Conservation (phyloP, 108 stramenopile species). For the Asterionellopsis glacialis region DNA sequence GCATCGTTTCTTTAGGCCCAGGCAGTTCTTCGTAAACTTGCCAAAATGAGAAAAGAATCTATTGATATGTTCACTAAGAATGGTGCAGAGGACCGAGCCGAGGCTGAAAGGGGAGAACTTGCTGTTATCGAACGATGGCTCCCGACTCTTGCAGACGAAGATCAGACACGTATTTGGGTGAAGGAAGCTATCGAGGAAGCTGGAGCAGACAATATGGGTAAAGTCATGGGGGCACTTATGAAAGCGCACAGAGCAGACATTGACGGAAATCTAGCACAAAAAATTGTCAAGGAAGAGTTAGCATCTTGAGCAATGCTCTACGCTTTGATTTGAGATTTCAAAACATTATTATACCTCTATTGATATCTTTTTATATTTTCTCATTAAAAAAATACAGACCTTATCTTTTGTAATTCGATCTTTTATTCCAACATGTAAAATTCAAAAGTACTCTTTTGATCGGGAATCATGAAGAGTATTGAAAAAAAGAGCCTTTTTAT, state of each 20-base stretch:
- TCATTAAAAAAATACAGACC: no score
- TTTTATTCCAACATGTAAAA: no score
- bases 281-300: no score
- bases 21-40: slow-evolving; percentile 11
- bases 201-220: slow-evolving; percentile 10
- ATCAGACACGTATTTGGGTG: slow-evolving; percentile 6
- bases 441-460: no score
- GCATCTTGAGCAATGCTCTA: no score
- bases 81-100: slow-evolving; percentile 16
- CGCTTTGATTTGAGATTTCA: no score
- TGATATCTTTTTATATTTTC: no score
- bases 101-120: slow-evolving; percentile 15
- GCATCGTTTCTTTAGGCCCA: background rate
- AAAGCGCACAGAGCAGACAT: slow-evolving; percentile 12
- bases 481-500: no score
- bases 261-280: no score
- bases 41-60: slow-evolving; percentile 16
- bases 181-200: slow-evolving; percentile 13
- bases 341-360: no score
- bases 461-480: no score
- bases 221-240: slow-evolving; percentile 20
- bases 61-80: slow-evolving; percentile 11
- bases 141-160: slow-evolving; percentile 13
- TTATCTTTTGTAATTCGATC: no score
- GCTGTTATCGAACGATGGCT: slow-evolving; percentile 14